Conservation (phyloP, 2,329 filamentous ascomycete species). For the Alternaria hordeiaustralica region DNA sequence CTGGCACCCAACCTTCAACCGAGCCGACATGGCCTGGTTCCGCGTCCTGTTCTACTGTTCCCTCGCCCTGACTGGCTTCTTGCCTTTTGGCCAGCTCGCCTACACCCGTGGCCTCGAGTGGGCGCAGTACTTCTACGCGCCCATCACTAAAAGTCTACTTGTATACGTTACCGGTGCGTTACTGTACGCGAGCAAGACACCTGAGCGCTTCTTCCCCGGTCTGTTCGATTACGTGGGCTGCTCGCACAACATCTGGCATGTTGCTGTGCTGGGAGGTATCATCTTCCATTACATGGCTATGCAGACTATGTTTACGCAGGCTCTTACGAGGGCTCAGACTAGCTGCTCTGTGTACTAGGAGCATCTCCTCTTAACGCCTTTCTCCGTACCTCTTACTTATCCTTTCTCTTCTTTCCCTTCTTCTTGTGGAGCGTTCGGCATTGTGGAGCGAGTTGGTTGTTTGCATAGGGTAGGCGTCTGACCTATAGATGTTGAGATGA, state of each 20-base stretch:
- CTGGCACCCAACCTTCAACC: conserved; percentile 96
- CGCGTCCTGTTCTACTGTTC: conserved; percentile 91
- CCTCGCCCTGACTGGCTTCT: conserved; percentile 84
- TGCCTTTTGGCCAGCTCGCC: conserved; percentile 84
- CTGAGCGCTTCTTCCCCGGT: conserved; percentile 90
- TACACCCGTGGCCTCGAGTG: conserved; percentile 78
- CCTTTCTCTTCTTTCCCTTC: not conserved
- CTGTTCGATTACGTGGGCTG: conserved; percentile 95
- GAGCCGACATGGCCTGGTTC: conserved; percentile 88
- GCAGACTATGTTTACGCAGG: conserved; percentile 84
- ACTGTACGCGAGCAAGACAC: conserved; percentile 89
- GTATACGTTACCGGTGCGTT: conserved; percentile 87
- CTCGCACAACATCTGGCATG: conserved; percentile 97
- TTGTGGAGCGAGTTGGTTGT: conserved; percentile 6
- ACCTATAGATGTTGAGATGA: not conserved
- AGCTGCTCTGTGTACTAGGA: conserved; percentile 43
- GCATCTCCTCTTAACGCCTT: not conserved
- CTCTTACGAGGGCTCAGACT: conserved; percentile 47
- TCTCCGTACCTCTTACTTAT: not conserved
- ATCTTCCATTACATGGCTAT: conserved; percentile 97
- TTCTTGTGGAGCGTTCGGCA: conserved; percentile 5
- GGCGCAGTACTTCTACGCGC: conserved; percentile 89
- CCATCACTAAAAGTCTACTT: conserved; percentile 79
- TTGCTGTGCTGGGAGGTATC: conserved; percentile 92
- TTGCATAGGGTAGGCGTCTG: conserved; percentile 1